These are phyloP conservation scores for Kwoniella dendrophila DNA, from an alignment of 768 basidiomycete genomes.

Conservation along the genomic window DNA sequence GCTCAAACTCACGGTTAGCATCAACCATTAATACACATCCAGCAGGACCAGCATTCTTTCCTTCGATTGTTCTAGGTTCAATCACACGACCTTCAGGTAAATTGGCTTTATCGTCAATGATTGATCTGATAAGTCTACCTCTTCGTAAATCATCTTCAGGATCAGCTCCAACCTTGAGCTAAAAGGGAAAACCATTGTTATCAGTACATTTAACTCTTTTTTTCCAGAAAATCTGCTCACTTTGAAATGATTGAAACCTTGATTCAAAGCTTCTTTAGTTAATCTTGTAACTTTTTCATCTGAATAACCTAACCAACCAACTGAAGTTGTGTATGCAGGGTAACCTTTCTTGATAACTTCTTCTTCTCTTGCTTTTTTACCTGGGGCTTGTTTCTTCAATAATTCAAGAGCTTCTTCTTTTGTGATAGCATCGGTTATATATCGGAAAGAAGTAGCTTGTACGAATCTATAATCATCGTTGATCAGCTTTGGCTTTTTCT, in stretches of 20 bases:
- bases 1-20: constrained; percentile 72
- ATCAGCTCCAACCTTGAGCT: constrained; percentile 91
- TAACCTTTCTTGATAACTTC: constrained; percentile 74
- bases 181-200: neutral
- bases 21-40: constrained; percentile 96
- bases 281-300: constrained; percentile 88
- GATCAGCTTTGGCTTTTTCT: constrained; percentile 4
- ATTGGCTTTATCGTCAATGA: constrained; percentile 89
- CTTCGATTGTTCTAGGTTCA: constrained; percentile 69
- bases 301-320: constrained; percentile 90
- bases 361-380: no score
- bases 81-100: constrained; percentile 66
- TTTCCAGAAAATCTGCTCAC: constrained; percentile 28
- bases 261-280: constrained; percentile 78
- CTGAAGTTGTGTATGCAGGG: constrained; percentile 91
- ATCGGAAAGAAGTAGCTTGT: constrained; percentile 74
- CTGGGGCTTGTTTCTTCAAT: no score
- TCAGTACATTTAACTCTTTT: neutral
- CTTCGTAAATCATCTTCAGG: constrained; percentile 80
- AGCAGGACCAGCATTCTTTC: constrained; percentile 92
- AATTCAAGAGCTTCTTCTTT: constrained; percentile 83
- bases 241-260: constrained; percentile 98
- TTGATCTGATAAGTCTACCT: constrained; percentile 83
- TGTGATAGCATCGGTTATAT: constrained; percentile 92
- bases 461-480: constrained; percentile 61